Conservation (phyloP, 306 rosid species). For the Carpinus viminea region DNA sequence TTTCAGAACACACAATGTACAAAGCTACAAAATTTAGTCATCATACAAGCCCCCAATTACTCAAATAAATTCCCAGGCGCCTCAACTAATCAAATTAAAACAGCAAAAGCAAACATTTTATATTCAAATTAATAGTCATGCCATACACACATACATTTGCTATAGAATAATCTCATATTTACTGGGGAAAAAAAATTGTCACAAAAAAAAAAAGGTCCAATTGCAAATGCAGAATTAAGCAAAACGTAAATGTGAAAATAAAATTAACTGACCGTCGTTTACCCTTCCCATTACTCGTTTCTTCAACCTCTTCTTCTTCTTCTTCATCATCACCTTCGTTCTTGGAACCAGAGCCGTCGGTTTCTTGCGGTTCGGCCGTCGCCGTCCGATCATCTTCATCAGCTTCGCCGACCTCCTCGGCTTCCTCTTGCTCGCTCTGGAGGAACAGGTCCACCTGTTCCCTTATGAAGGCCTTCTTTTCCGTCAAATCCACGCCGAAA, state of each 20-base stretch:
- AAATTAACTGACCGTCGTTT: conserved; percentile 52
- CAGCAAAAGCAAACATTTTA: not conserved
- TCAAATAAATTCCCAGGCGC: conserved; percentile 16
- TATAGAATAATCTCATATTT: not conserved
- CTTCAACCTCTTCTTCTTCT: conserved; percentile 26
- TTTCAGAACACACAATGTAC: conserved; percentile 40
- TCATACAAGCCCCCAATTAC: conserved; percentile 30
- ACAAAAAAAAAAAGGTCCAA: not conserved
- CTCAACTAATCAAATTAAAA: not conserved
- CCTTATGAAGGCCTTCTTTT: conserved; percentile 63
- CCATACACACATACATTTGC: not conserved
- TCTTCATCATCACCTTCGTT: conserved; percentile 34
- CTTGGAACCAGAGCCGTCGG: conserved; percentile 33
- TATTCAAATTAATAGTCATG: not conserved
- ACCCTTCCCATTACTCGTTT: conserved; percentile 41
- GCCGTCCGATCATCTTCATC: conserved; percentile 16
- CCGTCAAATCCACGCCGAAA: conserved; percentile 67
- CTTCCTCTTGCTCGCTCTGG: conserved; percentile 41
- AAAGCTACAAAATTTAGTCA: conserved; percentile 15
- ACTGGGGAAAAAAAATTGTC: not conserved
- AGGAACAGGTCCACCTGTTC: conserved; percentile 77
- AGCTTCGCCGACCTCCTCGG: conserved; percentile 19
- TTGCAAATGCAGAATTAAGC: not conserved
- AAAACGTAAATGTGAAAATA: conserved; percentile 7
- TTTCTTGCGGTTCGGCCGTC: conserved; percentile 31